Base-by-base conservation (phyloP, 2,329 filamentous ascomycete genomes). In the Colletotrichum brevisporum region DNA sequence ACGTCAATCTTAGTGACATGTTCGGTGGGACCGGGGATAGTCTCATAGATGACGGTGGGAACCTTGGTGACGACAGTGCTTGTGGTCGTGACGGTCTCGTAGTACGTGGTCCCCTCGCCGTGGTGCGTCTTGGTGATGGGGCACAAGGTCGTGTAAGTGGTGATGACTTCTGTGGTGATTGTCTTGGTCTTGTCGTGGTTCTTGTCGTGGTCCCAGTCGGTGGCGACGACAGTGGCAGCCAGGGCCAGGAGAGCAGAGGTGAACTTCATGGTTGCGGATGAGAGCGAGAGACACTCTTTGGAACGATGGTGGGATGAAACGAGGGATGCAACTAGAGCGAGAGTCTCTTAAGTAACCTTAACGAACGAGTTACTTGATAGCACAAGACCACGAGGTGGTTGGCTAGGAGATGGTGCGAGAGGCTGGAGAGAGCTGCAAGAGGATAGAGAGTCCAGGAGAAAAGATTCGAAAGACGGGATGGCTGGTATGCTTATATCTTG, bases 1-100 rank as follows among this genome's bases (percentile, higher is more conserved):
- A 83, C 76, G 27, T 78, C 76, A 0, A 79, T 82, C 27, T 78
- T 67, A 3, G 81, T 84, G 8, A 80, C 78, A 18, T 76, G 75
- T 12, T 66, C 51, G 4, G 67, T 69, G 18, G 81, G 80, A 6
- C 75, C 76, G 0, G 73, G 72, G 24, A 81, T 75, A 4, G 80
- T 79, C 71, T 80, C 75, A 70, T 79, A 76, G 62, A 78, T 67
- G 26, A 79, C 79, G 47, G 77, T 75, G 36, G 78, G 73, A 31
- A 77, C 74, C 12, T 76, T 74, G n/a, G 76, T 75, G 52, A 76
- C 73, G 15, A 81, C 52, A 1, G 75, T 74, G n/a, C 73, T 74
- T 26, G 76, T 76, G 5, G 73, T 74, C 1, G 74, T 78, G 54
- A 76, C 74, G 6, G 74, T 75, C 21, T 68, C 71, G 63, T 70